Percentiles rank a stretch among this genome's conserved stretches.
These are phyloP conservation scores for Saturnispora saitoi DNA, from an alignment of 805 yeast species.

Conservation along the genomic window DNA sequence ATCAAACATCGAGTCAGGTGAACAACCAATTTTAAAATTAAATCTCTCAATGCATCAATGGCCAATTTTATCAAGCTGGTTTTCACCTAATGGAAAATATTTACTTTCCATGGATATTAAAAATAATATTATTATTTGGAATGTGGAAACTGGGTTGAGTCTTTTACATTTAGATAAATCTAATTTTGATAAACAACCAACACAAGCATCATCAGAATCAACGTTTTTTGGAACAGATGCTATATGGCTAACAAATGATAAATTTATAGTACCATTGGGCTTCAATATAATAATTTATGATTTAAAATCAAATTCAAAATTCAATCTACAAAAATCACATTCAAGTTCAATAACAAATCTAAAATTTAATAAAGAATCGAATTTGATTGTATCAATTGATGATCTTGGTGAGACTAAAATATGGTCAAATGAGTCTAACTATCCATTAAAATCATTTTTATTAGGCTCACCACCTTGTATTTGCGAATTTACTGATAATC, in stretches of 20 bases:
- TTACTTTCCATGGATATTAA: conserved; percentile 53
- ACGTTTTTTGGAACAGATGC: conserved; percentile 41
- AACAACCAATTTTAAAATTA: conserved; percentile 37
- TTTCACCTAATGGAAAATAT: conserved; percentile 50
- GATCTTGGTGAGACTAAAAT: background rate
- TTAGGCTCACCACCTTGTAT: background rate
- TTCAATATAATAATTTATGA: background rate
- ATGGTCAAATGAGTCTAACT: background rate
- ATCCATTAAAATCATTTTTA: background rate
- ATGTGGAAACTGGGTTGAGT: conserved; percentile 43
- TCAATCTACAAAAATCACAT: background rate
- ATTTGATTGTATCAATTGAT: conserved; percentile 4
- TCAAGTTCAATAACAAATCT: background rate
- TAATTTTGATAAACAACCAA: conserved; percentile 9
- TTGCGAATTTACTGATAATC: background rate
- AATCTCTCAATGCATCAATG: conserved; percentile 44
- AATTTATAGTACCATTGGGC: conserved; percentile 53
- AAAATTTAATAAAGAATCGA: background rate
- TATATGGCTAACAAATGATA: conserved; percentile 64
- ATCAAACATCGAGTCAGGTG: background rate
- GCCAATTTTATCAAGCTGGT: conserved; percentile 47
- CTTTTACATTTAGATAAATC: conserved; percentile 36
- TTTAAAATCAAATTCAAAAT: background rate
- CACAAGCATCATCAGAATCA: conserved; percentile 17
- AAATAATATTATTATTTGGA: conserved; percentile 56